Conservation (phyloP, 2,329 filamentous ascomycete species). For the Tolypocladium tundrense region DNA sequence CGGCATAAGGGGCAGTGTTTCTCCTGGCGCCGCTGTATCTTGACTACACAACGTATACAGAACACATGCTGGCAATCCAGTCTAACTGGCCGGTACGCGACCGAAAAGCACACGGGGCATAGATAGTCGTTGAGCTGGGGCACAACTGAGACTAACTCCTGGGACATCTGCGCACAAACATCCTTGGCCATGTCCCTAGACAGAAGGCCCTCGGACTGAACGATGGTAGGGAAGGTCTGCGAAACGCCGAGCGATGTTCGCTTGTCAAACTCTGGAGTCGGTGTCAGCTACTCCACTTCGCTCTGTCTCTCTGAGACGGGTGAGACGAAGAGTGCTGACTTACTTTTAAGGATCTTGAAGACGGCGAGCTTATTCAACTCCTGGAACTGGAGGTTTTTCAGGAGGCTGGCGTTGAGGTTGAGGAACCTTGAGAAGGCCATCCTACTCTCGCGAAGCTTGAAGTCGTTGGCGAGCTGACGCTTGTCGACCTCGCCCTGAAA, state of each 20-base stretch:
- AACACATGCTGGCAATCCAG: conserved; percentile 68
- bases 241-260: conserved; percentile 64
- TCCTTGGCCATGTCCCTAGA: conserved; percentile 62
- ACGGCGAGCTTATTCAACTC: conserved; percentile 74
- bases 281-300: neutral
- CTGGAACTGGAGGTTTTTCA: conserved; percentile 74
- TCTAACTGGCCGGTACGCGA: conserved; percentile 74
- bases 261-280: conserved; percentile 69
- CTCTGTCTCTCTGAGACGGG: no score
- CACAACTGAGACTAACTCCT: conserved; percentile 61
- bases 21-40: conserved; percentile 62
- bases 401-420: conserved; percentile 60
- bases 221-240: conserved; percentile 47
- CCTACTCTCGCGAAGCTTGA: conserved; percentile 57
- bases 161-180: conserved; percentile 63
- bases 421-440: conserved; percentile 59
- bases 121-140: conserved; percentile 78
- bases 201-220: conserved; percentile 51
- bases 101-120: conserved; percentile 69
- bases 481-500: conserved; percentile 60
- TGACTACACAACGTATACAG: conserved; percentile 74
- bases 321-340: conserved; percentile 12
- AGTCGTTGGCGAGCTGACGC: conserved; percentile 45
- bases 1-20: conserved; percentile 68
- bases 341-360: conserved; percentile 77